Evolutionary conservation across 345 rosid genomes (phyloP), one percentile per base, ranked within the genome.

Genomic region (Salix brachista): DNA sequence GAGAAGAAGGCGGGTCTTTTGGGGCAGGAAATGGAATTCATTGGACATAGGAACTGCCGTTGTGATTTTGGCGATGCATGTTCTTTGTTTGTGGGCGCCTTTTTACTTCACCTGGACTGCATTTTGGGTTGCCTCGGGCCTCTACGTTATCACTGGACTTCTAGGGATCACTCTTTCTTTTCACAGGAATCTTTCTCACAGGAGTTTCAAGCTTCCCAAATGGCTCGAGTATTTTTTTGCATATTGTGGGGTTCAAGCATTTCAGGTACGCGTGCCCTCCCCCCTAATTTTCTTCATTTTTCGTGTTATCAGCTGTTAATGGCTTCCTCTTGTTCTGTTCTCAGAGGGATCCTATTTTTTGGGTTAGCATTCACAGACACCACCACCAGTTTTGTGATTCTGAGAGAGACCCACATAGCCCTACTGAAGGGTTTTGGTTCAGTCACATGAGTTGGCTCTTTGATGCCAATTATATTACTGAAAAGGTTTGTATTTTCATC

Each of bases 321-420:
- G 50, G 12, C 36, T 44, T 70, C 67, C 19, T 62, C 42, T 18
- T 56, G 61, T 34, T 34, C 6, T 34, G 19, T 8, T 70, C 76
- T 65, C 84, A 90, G 91, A 89, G 90, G 70, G 79, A 86, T 46
- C 98, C 98, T 50, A 94, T 91, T 78, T 92, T 87, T 80, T 94
- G 98, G 97, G 97, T 91, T 66, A 92, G 98, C 88, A 90, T 94
- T 21, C 98, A 94, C 77, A 91, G 99, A 84, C 89, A 90, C 73
- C 97, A 94, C 74, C 99, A 94, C 81, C 90, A 90, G 82, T 90
- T 84, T 65, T 87, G 92, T 80, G 97, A 78, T 87, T 91, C 97
- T 19, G 95, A 92, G 18, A 89, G 88, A 82, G 98, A 94, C 67
- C 98, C 97, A 34, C 98, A 92, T 81, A 92, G 97, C 78, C 98